Base-by-base conservation (phyloP, 2,329 filamentous ascomycete species). In the Sporothrix dimorphospora region DNA sequence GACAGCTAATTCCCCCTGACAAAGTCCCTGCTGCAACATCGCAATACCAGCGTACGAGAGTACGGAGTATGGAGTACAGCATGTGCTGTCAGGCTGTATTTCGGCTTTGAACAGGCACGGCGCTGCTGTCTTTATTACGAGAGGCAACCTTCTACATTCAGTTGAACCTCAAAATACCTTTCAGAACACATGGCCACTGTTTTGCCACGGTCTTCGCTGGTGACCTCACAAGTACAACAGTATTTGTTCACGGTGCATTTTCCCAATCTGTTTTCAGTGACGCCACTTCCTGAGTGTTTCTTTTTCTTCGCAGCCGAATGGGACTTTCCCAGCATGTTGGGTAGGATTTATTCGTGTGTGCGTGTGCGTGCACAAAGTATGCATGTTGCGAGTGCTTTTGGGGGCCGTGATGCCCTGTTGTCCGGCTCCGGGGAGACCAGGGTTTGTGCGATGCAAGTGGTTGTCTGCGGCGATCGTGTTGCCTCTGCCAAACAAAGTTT, bases 291-390 rank as follows among this genome's bases (percentile, higher is more conserved):
- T 42, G 40, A 7, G 14, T 19, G 47, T 34, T 49, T 11, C 14
- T 19, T 24, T 42, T 24, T 27, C n/a, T 27, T n/a, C 3, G 40
- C 40, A 66, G 61, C 42, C 61, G 12, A 66, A 49, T 27, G 40
- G 30, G 21, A 24, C 61, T 19, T 40, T 65, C 40, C 61, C 61
- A 49, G 42, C 42, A 49, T 30, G 3, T 19, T 66, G 42, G 42
- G 42, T 66, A 34, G 63, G 63, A 66, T 66, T 66, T 16, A 16
- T 59, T 30, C 14, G 55, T 9, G 61, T 30, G 61, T 30, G 40
- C 11, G 40, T 34, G 24, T 49, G 45, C 47, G 7, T 51, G 19
- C 8, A 8, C 19, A 53, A 11, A 12, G 1, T 11, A 53, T 27
- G 51, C 6, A 14, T 53, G 7, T 4, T 53, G 49, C 9, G n/a